Percentiles rank a stretch among this genome's conserved stretches.
Conservation (phyloP, 2,329 filamentous ascomycete species). For the Penicillium rolfsii region DNA sequence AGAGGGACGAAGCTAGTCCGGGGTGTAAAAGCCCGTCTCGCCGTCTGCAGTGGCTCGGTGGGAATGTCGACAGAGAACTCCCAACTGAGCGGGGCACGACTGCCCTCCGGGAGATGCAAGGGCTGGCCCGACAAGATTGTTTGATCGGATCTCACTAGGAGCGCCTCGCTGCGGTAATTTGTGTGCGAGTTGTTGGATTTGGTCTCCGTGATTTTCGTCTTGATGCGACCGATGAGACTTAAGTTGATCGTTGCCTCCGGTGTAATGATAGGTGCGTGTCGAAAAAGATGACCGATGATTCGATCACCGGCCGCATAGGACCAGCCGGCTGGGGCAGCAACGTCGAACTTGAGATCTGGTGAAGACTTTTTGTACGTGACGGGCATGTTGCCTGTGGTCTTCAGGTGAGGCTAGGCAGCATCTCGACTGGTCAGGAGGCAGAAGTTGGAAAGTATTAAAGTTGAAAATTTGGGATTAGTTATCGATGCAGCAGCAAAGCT, state of each 20-base stretch:
- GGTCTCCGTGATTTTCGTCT: not conserved
- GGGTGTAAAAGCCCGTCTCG: not conserved
- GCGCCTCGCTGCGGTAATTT: conserved; percentile 2
- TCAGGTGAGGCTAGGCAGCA: not conserved
- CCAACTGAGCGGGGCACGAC: not conserved
- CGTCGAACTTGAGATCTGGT: conserved; percentile 5
- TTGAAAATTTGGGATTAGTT: too few relatives aligned
- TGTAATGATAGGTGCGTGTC: conserved; percentile 1
- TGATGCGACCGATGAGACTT: conserved; percentile 3
- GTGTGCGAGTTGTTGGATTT: not conserved
- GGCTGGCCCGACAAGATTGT: not conserved
- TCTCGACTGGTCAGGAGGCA: not conserved
- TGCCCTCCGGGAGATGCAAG: conserved; percentile 2
- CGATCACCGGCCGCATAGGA: conserved; percentile 5
- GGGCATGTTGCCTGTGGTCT: not conserved
- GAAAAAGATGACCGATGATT: conserved; percentile 8
- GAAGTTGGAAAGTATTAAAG: not conserved
- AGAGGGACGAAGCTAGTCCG: not conserved
- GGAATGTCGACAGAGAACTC: not conserved
- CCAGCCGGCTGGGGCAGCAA: conserved; percentile 5
- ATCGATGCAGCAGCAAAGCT: not conserved
- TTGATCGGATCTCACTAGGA: not conserved
- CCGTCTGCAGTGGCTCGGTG: not conserved
- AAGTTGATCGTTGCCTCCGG: conserved; percentile 5
- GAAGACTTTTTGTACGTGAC: not conserved